These are phyloP conservation scores for Populus simonii DNA, from an alignment of 345 rosid genomes.

Conservation along the genomic window DNA sequence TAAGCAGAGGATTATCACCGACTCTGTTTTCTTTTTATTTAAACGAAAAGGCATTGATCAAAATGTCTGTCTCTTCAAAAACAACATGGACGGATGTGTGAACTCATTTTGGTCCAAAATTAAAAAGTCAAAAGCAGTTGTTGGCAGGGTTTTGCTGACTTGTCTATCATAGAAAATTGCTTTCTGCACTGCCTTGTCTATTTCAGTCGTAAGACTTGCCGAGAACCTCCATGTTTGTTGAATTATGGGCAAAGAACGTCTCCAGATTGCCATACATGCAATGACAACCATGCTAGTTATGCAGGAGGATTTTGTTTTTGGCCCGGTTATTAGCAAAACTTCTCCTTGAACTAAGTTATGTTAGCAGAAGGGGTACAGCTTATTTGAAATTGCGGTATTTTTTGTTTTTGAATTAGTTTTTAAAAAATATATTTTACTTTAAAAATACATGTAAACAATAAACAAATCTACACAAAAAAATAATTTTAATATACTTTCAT, in stretches of 20 bases:
- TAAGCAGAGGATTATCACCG: background rate
- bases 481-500: too few species aligned
- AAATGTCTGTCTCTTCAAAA: background rate
- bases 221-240: background rate
- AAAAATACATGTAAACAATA: too few species aligned
- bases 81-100: background rate
- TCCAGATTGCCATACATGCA: background rate
- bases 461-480: too few species aligned
- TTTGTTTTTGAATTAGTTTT: too few species aligned
- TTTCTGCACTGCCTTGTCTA: background rate
- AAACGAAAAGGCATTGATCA: background rate
- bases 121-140: background rate
- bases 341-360: background rate
- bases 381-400: too few species aligned
- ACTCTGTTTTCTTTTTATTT: background rate
- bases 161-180: background rate
- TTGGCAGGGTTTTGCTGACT: background rate
- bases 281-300: background rate
- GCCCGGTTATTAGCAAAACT: background rate
- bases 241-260: background rate
- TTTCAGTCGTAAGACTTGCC: background rate
- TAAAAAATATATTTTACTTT: too few species aligned
- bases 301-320: background rate
- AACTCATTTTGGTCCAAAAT: background rate
- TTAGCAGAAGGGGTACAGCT: background rate